Percentiles rank a stretch among this genome's conserved stretches.
phyloP scores from a whole-genome alignment of 31 red algal species.

The Asparagopsis taxiformis region DNA sequence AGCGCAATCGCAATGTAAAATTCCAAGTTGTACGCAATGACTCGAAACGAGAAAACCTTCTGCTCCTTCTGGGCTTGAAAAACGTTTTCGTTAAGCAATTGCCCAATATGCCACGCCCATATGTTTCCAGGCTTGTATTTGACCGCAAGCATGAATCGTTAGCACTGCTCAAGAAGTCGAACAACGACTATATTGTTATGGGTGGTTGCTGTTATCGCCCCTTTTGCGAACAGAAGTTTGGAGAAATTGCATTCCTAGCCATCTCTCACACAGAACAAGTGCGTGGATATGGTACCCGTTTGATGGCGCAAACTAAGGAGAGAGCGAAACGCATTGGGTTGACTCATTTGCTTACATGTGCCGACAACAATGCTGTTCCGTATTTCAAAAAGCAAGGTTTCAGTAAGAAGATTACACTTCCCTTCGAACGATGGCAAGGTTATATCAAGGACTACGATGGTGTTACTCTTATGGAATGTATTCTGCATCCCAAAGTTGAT shows the following conservation, averaged over 20 bases:
- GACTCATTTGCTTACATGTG: conserved; percentile 93
- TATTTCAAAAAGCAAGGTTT: conserved; percentile 99
- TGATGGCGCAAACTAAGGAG: conserved; percentile 99
- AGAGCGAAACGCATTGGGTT: conserved; percentile 79
- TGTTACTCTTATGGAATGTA: conserved; percentile 95
- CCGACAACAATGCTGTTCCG: conserved; percentile 96
- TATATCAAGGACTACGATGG: conserved; percentile 99
- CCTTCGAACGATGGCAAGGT: conserved; percentile 91
- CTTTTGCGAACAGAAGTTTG: conserved; percentile 89
- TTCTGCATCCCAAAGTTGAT: conserved; percentile 85
- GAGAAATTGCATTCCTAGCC: conserved; percentile 95
- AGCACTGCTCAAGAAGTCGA: conserved; percentile 72
- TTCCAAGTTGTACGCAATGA: conserved; percentile 94
- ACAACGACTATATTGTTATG: conserved; percentile 86
- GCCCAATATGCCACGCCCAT: conserved; percentile 98
- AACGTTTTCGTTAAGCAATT: conserved; percentile 99
- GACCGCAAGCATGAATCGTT: conserved; percentile 98
- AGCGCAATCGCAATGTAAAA: conserved; percentile 65
- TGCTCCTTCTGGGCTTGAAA: conserved; percentile 90
- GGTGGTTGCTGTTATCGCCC: conserved; percentile 98
- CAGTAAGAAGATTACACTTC: conserved; percentile 92
- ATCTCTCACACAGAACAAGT: conserved; percentile 98
- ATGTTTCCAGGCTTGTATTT: conserved; percentile 95
- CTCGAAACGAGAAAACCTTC: conserved; percentile 64
- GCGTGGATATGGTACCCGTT: conserved; percentile 91